Base-by-base conservation (phyloP, 2,329 filamentous ascomycete genomes). In the Fusarium sp. region DNA sequence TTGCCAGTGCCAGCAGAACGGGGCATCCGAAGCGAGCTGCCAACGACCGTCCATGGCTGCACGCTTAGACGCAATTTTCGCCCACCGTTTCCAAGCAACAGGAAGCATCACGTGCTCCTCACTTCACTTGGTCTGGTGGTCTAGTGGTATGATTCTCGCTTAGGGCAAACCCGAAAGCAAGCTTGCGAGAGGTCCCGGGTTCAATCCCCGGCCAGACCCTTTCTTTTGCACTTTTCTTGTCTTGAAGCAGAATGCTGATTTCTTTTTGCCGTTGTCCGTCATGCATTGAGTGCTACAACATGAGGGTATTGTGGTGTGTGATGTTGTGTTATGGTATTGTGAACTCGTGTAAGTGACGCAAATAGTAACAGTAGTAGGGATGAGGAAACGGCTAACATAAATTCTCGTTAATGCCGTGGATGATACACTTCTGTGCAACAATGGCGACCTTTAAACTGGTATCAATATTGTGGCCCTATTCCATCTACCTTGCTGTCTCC, bases 71-170 rank as follows among this genome's bases (percentile, higher is more conserved):
- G 1, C 9, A 38, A 38, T 58, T 58, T 38, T n/a, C 22, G 10
- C 2, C 1, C n/a, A 2, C 13, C 31, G 8, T 24, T 22, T 50
- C 56, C 65, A 72, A 50, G 24, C 1, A 62, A 47, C 42, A 60
- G 61, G 22, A 52, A 57, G 13, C 58, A 35, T 20, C 24, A 24
- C 56, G 22, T 40, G 64, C 20, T 50, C 20, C 59, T 42, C 54
- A 31, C 4, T 7, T 64, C 57, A 22, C 16, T 64, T 42, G 84
- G 84, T 84, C 84, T 84, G 84, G 82, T 90, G 87, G 88, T 89
- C 88, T 90, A 90, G 89, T 87, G 89, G 89, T 91, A 91, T 91
- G 89, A 91, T 91, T 91, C 89, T 90, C 89, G 89, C 89, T 91
- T 91, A 91, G 89, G 89, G 89, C 81, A 78, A 72, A 83, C 81